These are phyloP conservation scores for Fusarium mangiferae DNA, from an alignment of 2,329 filamentous ascomycete species.

Conservation along the genomic window DNA sequence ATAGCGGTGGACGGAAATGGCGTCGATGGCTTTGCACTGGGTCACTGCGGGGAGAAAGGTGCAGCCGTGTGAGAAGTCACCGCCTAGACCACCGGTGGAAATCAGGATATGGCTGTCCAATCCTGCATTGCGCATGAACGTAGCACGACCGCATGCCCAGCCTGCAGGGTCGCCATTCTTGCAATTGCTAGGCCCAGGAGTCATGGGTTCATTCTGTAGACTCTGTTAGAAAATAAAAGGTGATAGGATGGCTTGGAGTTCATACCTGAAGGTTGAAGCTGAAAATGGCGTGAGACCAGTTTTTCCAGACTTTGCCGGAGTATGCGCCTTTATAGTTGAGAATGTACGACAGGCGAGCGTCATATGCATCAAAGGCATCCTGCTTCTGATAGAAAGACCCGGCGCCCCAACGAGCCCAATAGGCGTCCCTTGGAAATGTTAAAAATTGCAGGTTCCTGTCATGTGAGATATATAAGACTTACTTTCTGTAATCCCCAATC, in stretches of 20 bases:
- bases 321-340: not conserved
- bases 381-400: not conserved
- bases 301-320: not conserved
- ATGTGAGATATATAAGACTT: accelerated
- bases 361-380: not conserved
- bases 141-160: not conserved
- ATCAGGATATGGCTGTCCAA: not conserved
- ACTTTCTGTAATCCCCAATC: not conserved
- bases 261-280: not conserved
- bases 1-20: not conserved
- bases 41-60: not conserved
- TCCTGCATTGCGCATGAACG: not conserved
- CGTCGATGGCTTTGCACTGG: not conserved
- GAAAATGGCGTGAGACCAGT: not conserved
- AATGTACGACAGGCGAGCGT: not conserved
- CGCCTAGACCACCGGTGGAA: not conserved
- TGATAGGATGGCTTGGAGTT: accelerated
- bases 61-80: not conserved
- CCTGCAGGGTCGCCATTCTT: not conserved
- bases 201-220: not conserved
- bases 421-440: not conserved
- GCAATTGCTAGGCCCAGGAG: not conserved
- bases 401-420: not conserved
- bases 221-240: accelerated
- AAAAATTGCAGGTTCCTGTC: accelerated